Percentiles rank a stretch among this genome's conserved stretches.
These are phyloP conservation scores for Pseudogymnoascus sp. DNA, from an alignment of 2,329 filamentous ascomycete genomes.

Conservation along the genomic window DNA sequence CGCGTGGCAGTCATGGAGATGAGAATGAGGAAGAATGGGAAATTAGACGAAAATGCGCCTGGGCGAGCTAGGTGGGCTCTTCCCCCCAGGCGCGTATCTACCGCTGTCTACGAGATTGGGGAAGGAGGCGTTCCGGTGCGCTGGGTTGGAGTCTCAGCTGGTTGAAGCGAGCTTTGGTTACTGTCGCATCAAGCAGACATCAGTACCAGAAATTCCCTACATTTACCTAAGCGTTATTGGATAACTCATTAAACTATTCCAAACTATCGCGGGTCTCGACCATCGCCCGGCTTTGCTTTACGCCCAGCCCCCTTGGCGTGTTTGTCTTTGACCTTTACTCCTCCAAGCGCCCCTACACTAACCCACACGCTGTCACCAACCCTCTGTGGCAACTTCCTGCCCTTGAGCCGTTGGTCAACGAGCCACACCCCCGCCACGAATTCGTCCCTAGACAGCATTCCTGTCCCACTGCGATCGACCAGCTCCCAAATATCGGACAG, in stretches of 20 bases:
- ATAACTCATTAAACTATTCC: background rate
- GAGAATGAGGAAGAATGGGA: conserved; percentile 59
- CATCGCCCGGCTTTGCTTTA: background rate
- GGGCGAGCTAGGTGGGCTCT: conserved; percentile 59
- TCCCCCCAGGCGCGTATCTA: conserved; percentile 51
- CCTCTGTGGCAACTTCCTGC: conserved; percentile 63
- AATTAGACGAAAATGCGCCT: conserved; percentile 57
- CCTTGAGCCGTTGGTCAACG: conserved; percentile 71
- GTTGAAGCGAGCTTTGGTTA: conserved; percentile 14
- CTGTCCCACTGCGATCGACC: conserved; percentile 50
- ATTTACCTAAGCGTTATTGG: background rate
- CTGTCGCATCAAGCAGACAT: background rate
- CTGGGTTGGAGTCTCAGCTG: conserved; percentile 39
- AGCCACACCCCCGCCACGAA: conserved; percentile 81
- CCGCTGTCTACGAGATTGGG: conserved; percentile 47
- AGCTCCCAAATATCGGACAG: conserved; percentile 71
- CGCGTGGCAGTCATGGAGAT: conserved; percentile 64
- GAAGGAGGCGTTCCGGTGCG: conserved; percentile 50
- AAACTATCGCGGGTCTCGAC: background rate
- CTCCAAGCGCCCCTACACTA: conserved; percentile 45
- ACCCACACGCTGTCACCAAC: conserved; percentile 70
- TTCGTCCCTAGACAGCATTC: conserved; percentile 55
- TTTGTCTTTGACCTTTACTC: conserved; percentile 20
- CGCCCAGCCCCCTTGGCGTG: background rate
- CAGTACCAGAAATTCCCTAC: background rate